phyloP scores from a whole-genome alignment of 2,329 filamentous ascomycete species.

The Aplosporella prunicola region DNA sequence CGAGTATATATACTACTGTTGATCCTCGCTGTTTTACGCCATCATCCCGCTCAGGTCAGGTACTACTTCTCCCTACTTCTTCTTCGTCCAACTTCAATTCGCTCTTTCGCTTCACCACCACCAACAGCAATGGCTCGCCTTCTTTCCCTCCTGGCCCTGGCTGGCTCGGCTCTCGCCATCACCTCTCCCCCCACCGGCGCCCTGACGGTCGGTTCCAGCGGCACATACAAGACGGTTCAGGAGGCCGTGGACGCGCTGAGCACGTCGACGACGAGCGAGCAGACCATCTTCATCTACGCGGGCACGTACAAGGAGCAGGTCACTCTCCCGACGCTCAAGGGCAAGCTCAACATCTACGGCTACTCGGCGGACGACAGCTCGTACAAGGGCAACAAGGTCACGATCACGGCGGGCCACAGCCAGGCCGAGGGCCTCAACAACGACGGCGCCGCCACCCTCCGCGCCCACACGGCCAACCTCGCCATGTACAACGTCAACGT shows the following conservation, averaged over 20 bases:
- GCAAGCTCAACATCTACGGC: conserved; percentile 46
- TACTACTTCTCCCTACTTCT: not conserved
- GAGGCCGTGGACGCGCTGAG: conserved; percentile 46
- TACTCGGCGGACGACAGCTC: conserved; percentile 42
- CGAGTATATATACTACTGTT: too few relatives aligned
- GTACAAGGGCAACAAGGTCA: conserved; percentile 49
- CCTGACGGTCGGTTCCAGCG: conserved; percentile 31
- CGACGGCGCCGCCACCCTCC: conserved; percentile 41
- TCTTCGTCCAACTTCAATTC: too few relatives aligned
- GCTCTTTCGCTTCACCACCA: not conserved
- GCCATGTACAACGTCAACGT: conserved; percentile 52
- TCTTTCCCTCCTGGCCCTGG: conserved; percentile 3
- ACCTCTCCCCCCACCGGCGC: conserved; percentile 39
- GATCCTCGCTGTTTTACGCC: too few relatives aligned
- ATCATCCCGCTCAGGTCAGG: too few relatives aligned
- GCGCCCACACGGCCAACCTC: conserved; percentile 38
- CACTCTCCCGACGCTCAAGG: conserved; percentile 37
- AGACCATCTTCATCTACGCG: conserved; percentile 50
- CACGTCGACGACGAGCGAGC: conserved; percentile 35
- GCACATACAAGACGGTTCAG: conserved; percentile 38
- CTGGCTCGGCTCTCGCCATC: conserved; percentile 15
- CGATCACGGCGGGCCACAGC: conserved; percentile 34
- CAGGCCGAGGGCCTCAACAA: conserved; percentile 31
- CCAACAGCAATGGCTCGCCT: conserved; percentile 3
- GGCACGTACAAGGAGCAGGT: conserved; percentile 52